Conservation (phyloP, 208 protist species). For the Trypanosoma scelopori region DNA sequence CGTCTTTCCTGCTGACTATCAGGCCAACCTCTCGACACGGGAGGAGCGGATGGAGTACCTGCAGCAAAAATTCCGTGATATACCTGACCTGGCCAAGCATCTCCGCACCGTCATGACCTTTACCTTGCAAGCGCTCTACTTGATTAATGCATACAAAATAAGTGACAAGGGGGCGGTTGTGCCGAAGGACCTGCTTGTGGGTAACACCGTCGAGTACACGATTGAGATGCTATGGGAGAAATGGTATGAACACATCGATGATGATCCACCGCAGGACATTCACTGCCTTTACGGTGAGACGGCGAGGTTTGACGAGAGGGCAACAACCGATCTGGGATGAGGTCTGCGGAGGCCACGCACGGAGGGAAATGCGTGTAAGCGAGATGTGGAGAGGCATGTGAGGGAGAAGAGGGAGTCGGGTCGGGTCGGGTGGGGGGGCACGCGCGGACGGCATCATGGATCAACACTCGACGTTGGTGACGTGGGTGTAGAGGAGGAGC, state of each 20-base stretch:
- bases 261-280: slow-evolving; percentile 54
- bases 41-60: slow-evolving; percentile 64
- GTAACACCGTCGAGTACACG: slow-evolving; percentile 44
- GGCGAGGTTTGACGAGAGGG: not conserved
- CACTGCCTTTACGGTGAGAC: slow-evolving; percentile 31
- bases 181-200: slow-evolving; percentile 26
- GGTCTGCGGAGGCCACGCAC: not conserved
- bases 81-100: slow-evolving; percentile 58
- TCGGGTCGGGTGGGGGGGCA: too few relatives aligned
- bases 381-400: not conserved
- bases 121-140: slow-evolving; percentile 71
- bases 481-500: too few relatives aligned
- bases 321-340: not conserved
- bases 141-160: slow-evolving; percentile 69
- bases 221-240: slow-evolving; percentile 63
- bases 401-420: too few relatives aligned
- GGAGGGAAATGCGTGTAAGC: not conserved
- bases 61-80: slow-evolving; percentile 61
- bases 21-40: slow-evolving; percentile 56
- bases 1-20: slow-evolving; percentile 82
- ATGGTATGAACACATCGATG: slow-evolving; percentile 71
- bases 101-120: slow-evolving; percentile 79
- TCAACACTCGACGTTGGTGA: too few relatives aligned
- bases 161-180: slow-evolving; percentile 34
- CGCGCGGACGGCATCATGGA: too few relatives aligned